These are phyloP conservation scores for Monosporascus ibericus DNA, from an alignment of 2,329 filamentous ascomycete species.

Conservation along the genomic window DNA sequence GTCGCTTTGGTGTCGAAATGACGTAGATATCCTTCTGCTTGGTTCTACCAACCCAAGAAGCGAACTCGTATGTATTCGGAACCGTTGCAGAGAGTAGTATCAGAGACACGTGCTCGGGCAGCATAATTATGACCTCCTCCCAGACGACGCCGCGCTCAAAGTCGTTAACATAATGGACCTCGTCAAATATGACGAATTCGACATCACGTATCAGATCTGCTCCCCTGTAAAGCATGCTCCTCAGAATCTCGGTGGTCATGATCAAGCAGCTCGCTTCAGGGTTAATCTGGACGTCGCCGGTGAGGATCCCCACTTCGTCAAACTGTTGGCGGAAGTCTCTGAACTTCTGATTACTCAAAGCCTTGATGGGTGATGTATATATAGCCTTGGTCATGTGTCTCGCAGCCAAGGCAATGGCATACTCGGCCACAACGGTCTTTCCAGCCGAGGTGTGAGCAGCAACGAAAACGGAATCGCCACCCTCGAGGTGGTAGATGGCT, in stretches of 20 bases:
- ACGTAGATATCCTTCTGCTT: slow-evolving; percentile 99
- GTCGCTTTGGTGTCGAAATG: slow-evolving; percentile 92
- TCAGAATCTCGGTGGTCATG: slow-evolving; percentile 97
- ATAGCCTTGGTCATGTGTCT: slow-evolving; percentile 99
- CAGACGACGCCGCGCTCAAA: slow-evolving; percentile 93
- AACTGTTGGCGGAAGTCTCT: slow-evolving; percentile 87
- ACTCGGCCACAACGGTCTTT: slow-evolving; percentile 97
- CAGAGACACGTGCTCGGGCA: slow-evolving; percentile 92
- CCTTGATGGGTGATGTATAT: slow-evolving; percentile 98
- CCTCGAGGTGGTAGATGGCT: slow-evolving; percentile 94
- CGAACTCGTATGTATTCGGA: slow-evolving; percentile 95
- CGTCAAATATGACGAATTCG: slow-evolving; percentile 97
- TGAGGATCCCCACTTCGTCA: slow-evolving; percentile 93
- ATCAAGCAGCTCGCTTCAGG: slow-evolving; percentile 96
- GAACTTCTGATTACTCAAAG: slow-evolving; percentile 97
- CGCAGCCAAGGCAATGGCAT: slow-evolving; percentile 91
- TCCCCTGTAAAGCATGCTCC: slow-evolving; percentile 96
- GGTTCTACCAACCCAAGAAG: slow-evolving; percentile 94
- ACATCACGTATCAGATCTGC: slow-evolving; percentile 95
- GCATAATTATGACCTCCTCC: slow-evolving; percentile 99
- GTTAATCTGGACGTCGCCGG: slow-evolving; percentile 95
- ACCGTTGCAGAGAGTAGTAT: slow-evolving; percentile 95
- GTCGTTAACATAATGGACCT: slow-evolving; percentile 98
- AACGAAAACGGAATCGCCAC: slow-evolving; percentile 94
- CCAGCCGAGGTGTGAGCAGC: slow-evolving; percentile 96